Conservation (phyloP, 106 monocot species). For the Phalaenopsis equestris region DNA sequence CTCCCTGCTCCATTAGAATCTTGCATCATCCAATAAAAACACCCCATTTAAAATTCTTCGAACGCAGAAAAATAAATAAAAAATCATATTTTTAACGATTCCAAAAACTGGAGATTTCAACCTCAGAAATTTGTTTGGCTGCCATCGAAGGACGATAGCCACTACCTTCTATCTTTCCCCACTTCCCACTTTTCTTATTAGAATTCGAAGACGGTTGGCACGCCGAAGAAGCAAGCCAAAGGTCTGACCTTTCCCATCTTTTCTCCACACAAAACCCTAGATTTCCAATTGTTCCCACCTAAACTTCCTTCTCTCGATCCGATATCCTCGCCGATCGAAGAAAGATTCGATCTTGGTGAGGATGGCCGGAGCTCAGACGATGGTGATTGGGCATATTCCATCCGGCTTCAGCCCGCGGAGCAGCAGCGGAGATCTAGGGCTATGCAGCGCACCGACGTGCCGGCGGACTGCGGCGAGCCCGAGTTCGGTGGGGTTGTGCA, state of each 20-base stretch:
- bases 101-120: not conserved
- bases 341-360: not conserved
- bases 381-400: conserved; percentile 30
- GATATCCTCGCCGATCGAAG: not conserved
- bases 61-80: not conserved
- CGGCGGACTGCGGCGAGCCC: conserved; percentile 1
- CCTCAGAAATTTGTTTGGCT: conserved; percentile 6
- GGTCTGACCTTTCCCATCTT: not conserved
- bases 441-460: not conserved
- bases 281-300: not conserved
- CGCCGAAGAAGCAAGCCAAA: not conserved
- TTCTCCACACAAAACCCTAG: not conserved
- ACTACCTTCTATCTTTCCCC: not conserved
- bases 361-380: conserved; percentile 34
- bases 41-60: not conserved
- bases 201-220: not conserved
- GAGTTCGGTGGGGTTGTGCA: conserved; percentile 30
- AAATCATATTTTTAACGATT: conserved; percentile 5
- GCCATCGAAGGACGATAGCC: not conserved
- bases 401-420: conserved; percentile 7
- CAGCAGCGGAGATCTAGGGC: conserved; percentile 12
- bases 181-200: not conserved
- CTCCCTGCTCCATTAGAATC: not conserved
- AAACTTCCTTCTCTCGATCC: not conserved
- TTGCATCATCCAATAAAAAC: not conserved